Base-by-base conservation (phyloP, 768 basidiomycete species). In the Naganishia onofrii region DNA sequence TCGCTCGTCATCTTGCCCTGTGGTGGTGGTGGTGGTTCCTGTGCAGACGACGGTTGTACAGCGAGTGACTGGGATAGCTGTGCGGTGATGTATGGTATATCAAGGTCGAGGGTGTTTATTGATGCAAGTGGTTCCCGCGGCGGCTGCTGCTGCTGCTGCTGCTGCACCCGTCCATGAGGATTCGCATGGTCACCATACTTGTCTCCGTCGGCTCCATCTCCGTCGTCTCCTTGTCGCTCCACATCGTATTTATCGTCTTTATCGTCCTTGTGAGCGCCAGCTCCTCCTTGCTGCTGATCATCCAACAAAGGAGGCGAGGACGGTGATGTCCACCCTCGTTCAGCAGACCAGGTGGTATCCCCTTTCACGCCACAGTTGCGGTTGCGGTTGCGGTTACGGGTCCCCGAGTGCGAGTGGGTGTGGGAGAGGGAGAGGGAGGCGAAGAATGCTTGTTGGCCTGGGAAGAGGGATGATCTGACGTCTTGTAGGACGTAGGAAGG, bases 391-490 rank as follows among this genome's bases (percentile, higher is more conserved):
- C 34, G 12, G 34, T 36, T 12, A 4, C 34, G 12, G 34, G 4
- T 36, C 34, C 34, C n/a, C n/a, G n/a, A 36, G 34, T 36, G 12
- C 34, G 6, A 36, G 34, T 26, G 23, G 34, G 34, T 36, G 12
- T 12, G 6, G 12, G 34, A 13, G 23, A 13, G 13, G 21, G 23
- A 23, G 34, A 58, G 57, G 60, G 38, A 44, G 23, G 60, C 17
- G 60, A 63, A 63, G 38, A 63, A 63, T 42, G 21, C 34, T 44
- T 63, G 60, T 44, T 63, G 60, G 28, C 60, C 60, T 3, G 60
- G 60, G 29, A 63, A 63, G 7, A 63, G 21, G 23, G 38, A 63
- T n/a, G 60, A n/a, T 6, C 60, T 38, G 38, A 63, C 60, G 60
- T 63, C 60, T 23, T 63, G 38, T 6, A 26, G 26, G 12, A 63